Base-by-base conservation (phyloP, 176 grass and related monocot genomes). In the Carex cristatella region DNA sequence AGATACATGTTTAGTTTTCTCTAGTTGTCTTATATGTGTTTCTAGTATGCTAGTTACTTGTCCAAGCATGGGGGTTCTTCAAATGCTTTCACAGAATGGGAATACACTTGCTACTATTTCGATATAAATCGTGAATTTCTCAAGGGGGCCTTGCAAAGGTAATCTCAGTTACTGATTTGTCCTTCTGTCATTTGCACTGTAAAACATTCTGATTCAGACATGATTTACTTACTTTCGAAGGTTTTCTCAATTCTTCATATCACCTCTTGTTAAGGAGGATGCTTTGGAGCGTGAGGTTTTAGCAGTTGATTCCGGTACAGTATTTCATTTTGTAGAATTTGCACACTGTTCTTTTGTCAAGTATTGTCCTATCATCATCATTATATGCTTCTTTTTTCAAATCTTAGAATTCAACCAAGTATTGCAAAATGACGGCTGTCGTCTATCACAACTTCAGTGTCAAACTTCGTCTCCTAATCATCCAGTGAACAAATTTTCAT, bases 241-340 rank as follows among this genome's bases (percentile, higher is more conserved):
- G 87, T 98, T 98, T 90, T 95, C 91, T 82, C 95, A 98, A 79
- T 95, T 98, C 86, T 98, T 98, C 84, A 88, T 95, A 88, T 98
- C 95, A 65, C 95, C 95, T 28, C 91, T 98, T 88, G 86, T 98
- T 79, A 98, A 95, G 83, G 85, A 87, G 40, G 95, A 95, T 81
- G 95, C 95, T 83, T 90, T 98, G 95, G 95, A 95, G 69, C 95
- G 95, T 66, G 95, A 98, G 69, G 91, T 98, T 81, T 88, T 95
- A 86, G 92, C 91, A 40, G 91, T 98, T 73, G 95, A 98, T 88
- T 98, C 95, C 65, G 95, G 95, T 98, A 81, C 83, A 44, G 72
- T 18, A 49, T 87, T 75, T 48, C 55, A 82, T 61, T 87, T 86
- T 60, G 73, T 86, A 60, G 7, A 65, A 67, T 48, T 83, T 83